A percentile compares a stretch with the other conserved stretches of the same genome.
These are phyloP conservation scores for Aspergillus quadrilineatus DNA, from an alignment of 2,329 filamentous ascomycete species.

Conservation along the genomic window DNA sequence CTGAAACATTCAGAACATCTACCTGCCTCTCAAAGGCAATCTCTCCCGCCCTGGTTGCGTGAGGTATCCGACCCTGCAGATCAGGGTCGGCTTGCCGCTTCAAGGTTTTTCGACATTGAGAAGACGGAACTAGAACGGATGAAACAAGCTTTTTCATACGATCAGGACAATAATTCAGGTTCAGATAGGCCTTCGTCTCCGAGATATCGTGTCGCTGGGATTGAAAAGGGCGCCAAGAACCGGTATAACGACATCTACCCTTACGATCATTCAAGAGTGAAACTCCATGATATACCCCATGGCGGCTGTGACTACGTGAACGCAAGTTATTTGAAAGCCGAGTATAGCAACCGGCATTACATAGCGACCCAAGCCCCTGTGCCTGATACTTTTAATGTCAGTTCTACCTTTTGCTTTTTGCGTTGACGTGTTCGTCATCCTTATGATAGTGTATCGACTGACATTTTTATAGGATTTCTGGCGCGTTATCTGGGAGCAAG, in stretches of 20 bases:
- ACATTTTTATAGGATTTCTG: slow-evolving; percentile 74
- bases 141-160: slow-evolving; percentile 70
- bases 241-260: slow-evolving; percentile 97
- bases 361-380: slow-evolving; percentile 94
- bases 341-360: slow-evolving; percentile 83
- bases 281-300: slow-evolving; percentile 64
- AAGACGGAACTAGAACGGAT: slow-evolving; percentile 86
- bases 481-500: slow-evolving; percentile 96
- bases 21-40: slow-evolving; percentile 47
- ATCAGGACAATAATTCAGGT: slow-evolving; percentile 57
- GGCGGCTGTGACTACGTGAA: slow-evolving; percentile 92
- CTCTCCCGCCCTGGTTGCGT: slow-evolving; percentile 75
- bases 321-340: slow-evolving; percentile 79
- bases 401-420: slow-evolving; percentile 31
- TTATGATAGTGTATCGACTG: slow-evolving; percentile 1
- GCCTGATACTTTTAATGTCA: slow-evolving; percentile 84
- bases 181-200: slow-evolving; percentile 40
- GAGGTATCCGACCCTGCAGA: slow-evolving; percentile 66
- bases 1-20: slow-evolving; percentile 59
- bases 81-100: slow-evolving; percentile 75
- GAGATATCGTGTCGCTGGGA: slow-evolving; percentile 75
- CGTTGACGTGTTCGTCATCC: too few species aligned
- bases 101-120: slow-evolving; percentile 82
- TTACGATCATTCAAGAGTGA: slow-evolving; percentile 90
- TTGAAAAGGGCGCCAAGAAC: slow-evolving; percentile 94